Evolutionary conservation across 164 flowering plant genomes (phyloP), one percentile per base, ranked within the genome.

Genomic region (Pachysandra terminalis): DNA sequence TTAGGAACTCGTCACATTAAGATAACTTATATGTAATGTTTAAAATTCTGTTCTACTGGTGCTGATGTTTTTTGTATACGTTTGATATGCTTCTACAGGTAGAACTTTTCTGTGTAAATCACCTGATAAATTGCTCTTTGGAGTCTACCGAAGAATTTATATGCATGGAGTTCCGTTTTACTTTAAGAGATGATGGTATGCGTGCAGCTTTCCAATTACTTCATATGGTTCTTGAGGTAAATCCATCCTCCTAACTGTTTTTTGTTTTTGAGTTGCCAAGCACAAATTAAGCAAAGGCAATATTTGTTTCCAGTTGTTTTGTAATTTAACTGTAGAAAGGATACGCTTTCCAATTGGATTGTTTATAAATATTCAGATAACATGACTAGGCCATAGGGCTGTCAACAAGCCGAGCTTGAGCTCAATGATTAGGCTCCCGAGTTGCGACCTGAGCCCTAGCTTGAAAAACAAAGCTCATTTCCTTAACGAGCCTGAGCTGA

Each of bases 211-310:
- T 95, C 77, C 96, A 95, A 85, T 79, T 95, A 51, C 95, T 95
- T 67, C 99, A 95, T 76, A 95, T 95, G 99, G 99, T 95, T 22
- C 97, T 95, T 71, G 96, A 95, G 97, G 99, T 95, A 86, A 65
- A 12, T 56, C 21, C 52, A 35, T 56, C 49, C 17, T 49, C 22
- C n/a, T 56, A 56, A 40, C 67, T 40, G n/a, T 41, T 62, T 21
- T 12, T 13, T 45, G 17, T 45, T 45, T 15, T 1, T 45, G 16
- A 45, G 17, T 45, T 45, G 15, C 2, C 51, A 45, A 45, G 14
- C 15, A 3, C 15, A 45, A 45, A 45, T 5, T 10, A 12, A 45
- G 17, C 17, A 10, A 1, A 45, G 15, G 15, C 15, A 5, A 15
- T 10, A 45, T 45, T 45, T 45, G 16, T 45, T 45, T 45, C 17